A percentile compares a stretch with the other conserved stretches of the same genome.
Evolutionary conservation across 2,329 filamentous ascomycete genomes (phyloP).

Genomic region (Orbilia javanica): DNA sequence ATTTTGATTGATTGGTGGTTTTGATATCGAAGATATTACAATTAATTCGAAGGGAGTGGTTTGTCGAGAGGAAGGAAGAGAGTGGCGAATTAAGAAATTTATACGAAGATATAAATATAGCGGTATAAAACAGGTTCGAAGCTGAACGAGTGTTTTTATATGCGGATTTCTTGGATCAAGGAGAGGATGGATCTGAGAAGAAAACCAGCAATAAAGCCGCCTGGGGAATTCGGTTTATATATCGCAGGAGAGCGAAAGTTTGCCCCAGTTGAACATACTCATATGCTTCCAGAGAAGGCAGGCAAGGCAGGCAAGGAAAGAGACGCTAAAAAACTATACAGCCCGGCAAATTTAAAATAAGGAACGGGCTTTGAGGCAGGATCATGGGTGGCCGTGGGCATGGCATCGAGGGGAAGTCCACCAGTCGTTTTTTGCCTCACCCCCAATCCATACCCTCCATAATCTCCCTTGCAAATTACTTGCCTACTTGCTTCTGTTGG

Average conservation of each 20-base stretch:
- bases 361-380: constrained; percentile 31
- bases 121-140: constrained; percentile 19
- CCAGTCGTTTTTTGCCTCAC: constrained; percentile 35
- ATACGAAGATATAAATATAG: constrained; percentile 27
- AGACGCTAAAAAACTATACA: background rate
- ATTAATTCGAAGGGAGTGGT: constrained; percentile 42
- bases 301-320: constrained; percentile 31
- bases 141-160: constrained; percentile 49
- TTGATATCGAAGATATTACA: constrained; percentile 47
- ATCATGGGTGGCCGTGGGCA: background rate
- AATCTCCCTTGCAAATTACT: background rate
- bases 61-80: constrained; percentile 19
- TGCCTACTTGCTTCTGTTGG: background rate
- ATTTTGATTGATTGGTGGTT: constrained; percentile 64
- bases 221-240: constrained; percentile 49
- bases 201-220: background rate
- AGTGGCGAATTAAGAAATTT: constrained; percentile 6
- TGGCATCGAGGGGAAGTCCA: background rate
- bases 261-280: constrained; percentile 21
- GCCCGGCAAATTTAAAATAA: constrained; percentile 56
- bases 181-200: constrained; percentile 44
- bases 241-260: constrained; percentile 34
- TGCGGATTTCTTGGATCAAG: constrained; percentile 17
- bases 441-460: background rate
- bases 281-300: background rate